Base-by-base conservation (phyloP, 2,329 filamentous ascomycete genomes). In the Penicillium sp. region DNA sequence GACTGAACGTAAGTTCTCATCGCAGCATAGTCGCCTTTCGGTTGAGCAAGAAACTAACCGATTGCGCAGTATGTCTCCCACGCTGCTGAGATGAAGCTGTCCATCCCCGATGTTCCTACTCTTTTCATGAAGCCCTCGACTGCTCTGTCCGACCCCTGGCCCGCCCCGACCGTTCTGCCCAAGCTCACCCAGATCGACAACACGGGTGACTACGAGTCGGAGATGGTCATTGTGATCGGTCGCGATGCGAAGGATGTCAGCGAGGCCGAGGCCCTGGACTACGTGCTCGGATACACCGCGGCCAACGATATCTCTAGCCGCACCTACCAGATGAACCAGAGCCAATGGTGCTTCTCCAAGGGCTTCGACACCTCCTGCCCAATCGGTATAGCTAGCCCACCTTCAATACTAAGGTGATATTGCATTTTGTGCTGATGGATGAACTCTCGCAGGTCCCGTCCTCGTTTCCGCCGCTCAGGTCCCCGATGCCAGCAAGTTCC, bases 251-350 rank as follows among this genome's bases (percentile, higher is more conserved):
- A 75, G 57, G 79, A 83, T 55, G 77, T 82, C 8, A 67, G 72
- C 41, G 78, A 81, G 56, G 72, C 69, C 0, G 74, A 82, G 26
- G 79, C 80, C 5, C 61, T 80, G 43, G 72, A 77, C 54, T 81
- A 83, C 58, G 73, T 85, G 4, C 75, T 84, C 2, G 81, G 82
- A 24, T 85, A 85, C 62, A 81, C 79, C 0, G 75, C 75, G 21
- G 75, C 75, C 58, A 85, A 84, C 66, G 81, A 85, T 60, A 75
- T 85, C 6, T 82, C 79, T 2, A 78, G 76, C 53, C 75, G 80
- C 4, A 75, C 77, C 43, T 72, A 71, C 46, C 80, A 83, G 67
- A 71, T 76, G 57, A 69, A 72, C 19, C 73, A 77, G 61, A 71
- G 69, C 43, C 78, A 81, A 61, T 79, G 77, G 72, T 78, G 73